Conservation (phyloP, 2,329 filamentous ascomycete genomes). For the Corinectria fuckeliana region DNA sequence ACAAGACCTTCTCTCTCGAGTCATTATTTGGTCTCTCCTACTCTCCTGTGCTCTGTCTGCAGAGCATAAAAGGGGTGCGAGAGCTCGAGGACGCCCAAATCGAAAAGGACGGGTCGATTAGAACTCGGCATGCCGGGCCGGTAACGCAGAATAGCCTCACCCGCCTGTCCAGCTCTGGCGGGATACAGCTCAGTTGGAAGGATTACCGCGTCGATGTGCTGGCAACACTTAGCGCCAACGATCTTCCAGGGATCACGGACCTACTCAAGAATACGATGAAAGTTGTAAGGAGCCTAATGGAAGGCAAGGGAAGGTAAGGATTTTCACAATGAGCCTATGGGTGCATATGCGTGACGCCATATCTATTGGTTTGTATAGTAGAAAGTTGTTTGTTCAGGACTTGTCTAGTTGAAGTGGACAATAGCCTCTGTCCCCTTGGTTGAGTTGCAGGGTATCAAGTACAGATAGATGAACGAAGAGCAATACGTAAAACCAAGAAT, state of each 20-base stretch:
- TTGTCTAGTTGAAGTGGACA: slow-evolving; percentile 42
- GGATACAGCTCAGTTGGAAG: slow-evolving; percentile 72
- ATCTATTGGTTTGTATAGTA: neutral
- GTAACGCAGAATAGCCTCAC: slow-evolving; percentile 72
- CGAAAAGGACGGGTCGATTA: slow-evolving; percentile 47
- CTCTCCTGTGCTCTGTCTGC: slow-evolving; percentile 62
- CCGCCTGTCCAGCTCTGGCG: slow-evolving; percentile 68
- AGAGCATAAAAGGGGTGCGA: slow-evolving; percentile 62
- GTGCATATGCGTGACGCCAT: neutral
- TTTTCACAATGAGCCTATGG: slow-evolving; percentile 7
- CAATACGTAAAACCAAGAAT: slow-evolving; percentile 5
- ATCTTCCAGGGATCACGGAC: slow-evolving; percentile 69
- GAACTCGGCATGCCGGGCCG: slow-evolving; percentile 67
- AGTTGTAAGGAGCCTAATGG: slow-evolving; percentile 63
- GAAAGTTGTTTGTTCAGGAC: slow-evolving; percentile 18
- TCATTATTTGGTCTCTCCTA: slow-evolving; percentile 65
- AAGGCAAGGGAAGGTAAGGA: slow-evolving; percentile 35
- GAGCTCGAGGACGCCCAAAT: slow-evolving; percentile 63
- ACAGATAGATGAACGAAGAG: slow-evolving; percentile 23
- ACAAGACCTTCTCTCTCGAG: slow-evolving; percentile 53
- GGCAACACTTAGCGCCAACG: slow-evolving; percentile 67
- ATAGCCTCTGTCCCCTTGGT: slow-evolving; percentile 37
- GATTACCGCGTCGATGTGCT: slow-evolving; percentile 79
- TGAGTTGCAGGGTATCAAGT: slow-evolving; percentile 47
- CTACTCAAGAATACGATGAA: slow-evolving; percentile 86